Base-by-base conservation (phyloP, 2,329 filamentous ascomycete species). In the Penicillium sp. region DNA sequence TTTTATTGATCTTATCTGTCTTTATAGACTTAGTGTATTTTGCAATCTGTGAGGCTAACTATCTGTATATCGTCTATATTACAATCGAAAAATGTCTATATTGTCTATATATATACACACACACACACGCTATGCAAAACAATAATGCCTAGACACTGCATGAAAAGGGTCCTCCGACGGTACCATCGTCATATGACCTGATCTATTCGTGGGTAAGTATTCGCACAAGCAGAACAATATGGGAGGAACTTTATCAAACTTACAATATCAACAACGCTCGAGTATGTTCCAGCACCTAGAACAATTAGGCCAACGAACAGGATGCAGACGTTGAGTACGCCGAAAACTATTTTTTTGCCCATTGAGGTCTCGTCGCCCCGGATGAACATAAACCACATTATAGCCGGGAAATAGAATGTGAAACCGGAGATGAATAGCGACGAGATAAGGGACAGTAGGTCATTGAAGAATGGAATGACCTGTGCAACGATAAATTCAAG, bases 301-400 rank as follows among this genome's bases (percentile, higher is more conserved):
- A 41, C 24, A 26, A 41, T 41, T 17, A 41, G 39, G 26, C 39
- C 39, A 31, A 41, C 29, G n/a, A 29, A 4, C 15, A 41, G n/a
- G 17, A 41, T 41, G 15, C 15, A 29, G 24, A 29, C 39, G 22
- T 41, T 41, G 15, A 41, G 24, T 17, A 41, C 24, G 8, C 24
- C 39, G 15, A 41, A 28, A 29, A 29, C 8, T 10, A 28, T 26
- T 26, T 31, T 41, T 1, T n/a, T 29, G 22, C 39, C 26, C 15
- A 12, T 41, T 24, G 39, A 31, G 22, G 26, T 41, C n/a, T 26
- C 28, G 22, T 41, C 39, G 28, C 39, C 22, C 26, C 39, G 39
- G n/a, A 41, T 41, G 24, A 41, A 41, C 39, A 41, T 41, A 17
- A 41, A 41, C 39, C 39, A 41, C 39, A 41, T 41, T 24, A 41